These are phyloP conservation scores for Ophiostoma sp. DNA, from an alignment of 2,329 filamentous ascomycete species.

Conservation along the genomic window DNA sequence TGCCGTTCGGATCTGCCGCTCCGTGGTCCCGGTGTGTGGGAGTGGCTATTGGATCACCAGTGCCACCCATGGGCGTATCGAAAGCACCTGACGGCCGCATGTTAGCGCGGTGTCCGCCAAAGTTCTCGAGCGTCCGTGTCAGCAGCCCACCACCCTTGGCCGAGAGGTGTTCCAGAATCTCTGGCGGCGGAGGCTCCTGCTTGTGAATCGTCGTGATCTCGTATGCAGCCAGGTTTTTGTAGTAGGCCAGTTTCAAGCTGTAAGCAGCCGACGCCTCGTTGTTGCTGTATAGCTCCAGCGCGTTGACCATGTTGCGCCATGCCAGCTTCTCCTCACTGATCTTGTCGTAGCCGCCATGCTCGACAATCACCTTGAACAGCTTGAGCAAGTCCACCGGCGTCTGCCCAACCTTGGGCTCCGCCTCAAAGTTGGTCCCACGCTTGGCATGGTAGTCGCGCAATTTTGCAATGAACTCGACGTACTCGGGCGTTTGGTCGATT, in stretches of 20 bases:
- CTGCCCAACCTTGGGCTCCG: conserved; percentile 77
- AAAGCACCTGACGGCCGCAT: conserved; percentile 46
- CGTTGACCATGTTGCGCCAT: conserved; percentile 76
- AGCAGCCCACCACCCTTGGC: conserved; percentile 82
- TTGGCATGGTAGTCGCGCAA: conserved; percentile 73
- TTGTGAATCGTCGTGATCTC: conserved; percentile 78
- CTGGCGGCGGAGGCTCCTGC: conserved; percentile 80
- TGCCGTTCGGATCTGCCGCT: conserved; percentile 44
- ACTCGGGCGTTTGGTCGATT: conserved; percentile 67
- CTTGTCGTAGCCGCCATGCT: conserved; percentile 81
- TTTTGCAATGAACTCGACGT: conserved; percentile 74
- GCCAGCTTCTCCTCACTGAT: conserved; percentile 80
- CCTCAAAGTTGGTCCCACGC: conserved; percentile 75
- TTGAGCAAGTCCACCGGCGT: conserved; percentile 75
- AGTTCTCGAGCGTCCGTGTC: conserved; percentile 77
- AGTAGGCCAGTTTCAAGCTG: conserved; percentile 82
- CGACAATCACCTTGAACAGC: conserved; percentile 74
- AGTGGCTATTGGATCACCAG: conserved; percentile 56
- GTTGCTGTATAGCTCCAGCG: conserved; percentile 71
- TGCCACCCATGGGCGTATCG: conserved; percentile 35
- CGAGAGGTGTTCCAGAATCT: conserved; percentile 84
- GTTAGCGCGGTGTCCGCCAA: conserved; percentile 37
- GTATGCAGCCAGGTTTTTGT: conserved; percentile 84
- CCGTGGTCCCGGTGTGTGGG: conserved; percentile 53
- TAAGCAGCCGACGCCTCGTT: conserved; percentile 84